Evolutionary conservation across 768 basidiomycete species (phyloP).

Genomic region (Leccinum arenicola): DNA sequence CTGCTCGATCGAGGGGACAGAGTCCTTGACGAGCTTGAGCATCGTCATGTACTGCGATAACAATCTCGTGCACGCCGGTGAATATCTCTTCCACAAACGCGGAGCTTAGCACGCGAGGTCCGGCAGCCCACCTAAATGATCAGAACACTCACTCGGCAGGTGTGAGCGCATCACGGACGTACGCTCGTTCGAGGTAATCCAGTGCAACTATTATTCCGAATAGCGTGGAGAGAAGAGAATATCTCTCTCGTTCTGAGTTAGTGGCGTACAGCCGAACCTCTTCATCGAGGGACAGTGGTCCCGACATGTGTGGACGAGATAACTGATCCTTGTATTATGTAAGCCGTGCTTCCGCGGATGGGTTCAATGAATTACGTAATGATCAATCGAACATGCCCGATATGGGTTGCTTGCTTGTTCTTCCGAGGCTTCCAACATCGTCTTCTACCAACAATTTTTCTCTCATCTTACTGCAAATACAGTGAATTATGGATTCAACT

Average conservation of each 20-base stretch:
- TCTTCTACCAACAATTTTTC: too few relatives aligned
- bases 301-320: conserved; percentile 19
- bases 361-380: background rate
- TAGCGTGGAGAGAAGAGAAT: conserved; percentile 83
- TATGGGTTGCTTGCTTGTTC: too few relatives aligned
- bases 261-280: conserved; percentile 86
- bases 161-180: conserved; percentile 89
- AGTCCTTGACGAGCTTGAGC: conserved; percentile 90
- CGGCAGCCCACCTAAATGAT: background rate
- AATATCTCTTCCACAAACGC: conserved; percentile 66
- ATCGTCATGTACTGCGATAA: conserved; percentile 97
- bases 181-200: conserved; percentile 94
- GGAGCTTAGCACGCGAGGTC: conserved; percentile 7
- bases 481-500: too few relatives aligned
- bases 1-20: conserved; percentile 79
- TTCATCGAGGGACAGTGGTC: conserved; percentile 70
- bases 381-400: background rate
- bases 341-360: too few relatives aligned
- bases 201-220: conserved; percentile 89
- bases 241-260: conserved; percentile 87
- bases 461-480: too few relatives aligned
- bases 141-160: conserved; percentile 74
- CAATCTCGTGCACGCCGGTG: conserved; percentile 92
- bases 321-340: background rate
- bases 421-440: too few relatives aligned